phyloP scores from a whole-genome alignment of 805 yeast genomes.

The Starmera quercuum region DNA sequence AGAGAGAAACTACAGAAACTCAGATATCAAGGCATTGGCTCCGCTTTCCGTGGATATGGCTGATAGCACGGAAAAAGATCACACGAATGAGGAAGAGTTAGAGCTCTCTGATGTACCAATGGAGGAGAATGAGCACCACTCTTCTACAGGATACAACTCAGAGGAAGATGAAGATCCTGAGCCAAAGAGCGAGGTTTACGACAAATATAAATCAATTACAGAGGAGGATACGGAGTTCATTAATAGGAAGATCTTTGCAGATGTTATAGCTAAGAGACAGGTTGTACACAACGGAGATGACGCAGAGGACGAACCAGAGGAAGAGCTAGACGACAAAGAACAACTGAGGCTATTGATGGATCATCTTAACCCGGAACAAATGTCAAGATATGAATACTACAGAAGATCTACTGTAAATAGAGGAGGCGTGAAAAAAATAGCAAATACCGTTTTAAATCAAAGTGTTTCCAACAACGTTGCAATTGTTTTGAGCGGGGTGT shows the following conservation, averaged over 20 bases:
- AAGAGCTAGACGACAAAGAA: constrained; percentile 43
- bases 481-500: constrained; percentile 74
- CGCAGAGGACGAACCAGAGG: constrained; percentile 17
- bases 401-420: constrained; percentile 71
- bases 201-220: constrained; percentile 6
- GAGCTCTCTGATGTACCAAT: constrained; percentile 22
- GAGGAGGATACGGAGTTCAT: constrained; percentile 15
- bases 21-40: too few relatives aligned
- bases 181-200: constrained; percentile 5
- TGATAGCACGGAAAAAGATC: too few relatives aligned
- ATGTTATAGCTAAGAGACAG: constrained; percentile 5
- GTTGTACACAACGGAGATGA: constrained; percentile 18
- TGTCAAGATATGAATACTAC: constrained; percentile 80
- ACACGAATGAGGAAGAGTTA: constrained; percentile 12
- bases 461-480: constrained; percentile 74
- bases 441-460: constrained; percentile 73
- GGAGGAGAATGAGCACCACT: constrained; percentile 11
- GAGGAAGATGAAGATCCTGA: constrained; percentile 6
- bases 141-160: neutral
- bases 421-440: constrained; percentile 71
- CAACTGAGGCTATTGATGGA: constrained; percentile 56
- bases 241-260: constrained; percentile 8
- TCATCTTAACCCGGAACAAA: constrained; percentile 72
- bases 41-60: too few relatives aligned
- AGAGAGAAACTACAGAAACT: too few relatives aligned